These are phyloP conservation scores for Digitaria exilis DNA, from an alignment of 202 grass and related monocot genomes.

Conservation along the genomic window DNA sequence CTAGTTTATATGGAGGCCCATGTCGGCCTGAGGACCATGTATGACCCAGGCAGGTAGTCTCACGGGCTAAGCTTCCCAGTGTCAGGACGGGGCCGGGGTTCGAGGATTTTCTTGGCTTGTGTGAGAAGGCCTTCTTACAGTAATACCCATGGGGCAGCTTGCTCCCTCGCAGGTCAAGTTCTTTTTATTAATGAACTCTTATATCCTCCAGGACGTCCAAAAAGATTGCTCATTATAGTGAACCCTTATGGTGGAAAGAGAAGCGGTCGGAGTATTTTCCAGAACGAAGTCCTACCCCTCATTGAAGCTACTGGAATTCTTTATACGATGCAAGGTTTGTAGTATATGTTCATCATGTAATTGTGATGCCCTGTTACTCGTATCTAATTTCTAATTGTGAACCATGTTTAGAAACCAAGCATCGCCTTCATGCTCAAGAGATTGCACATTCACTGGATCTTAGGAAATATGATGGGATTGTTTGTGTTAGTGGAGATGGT, in stretches of 20 bases:
- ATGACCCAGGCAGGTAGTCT: too few species aligned
- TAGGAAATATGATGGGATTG: slow-evolving; percentile 81
- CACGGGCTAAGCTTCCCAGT: too few species aligned
- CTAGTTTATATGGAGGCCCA: too few species aligned
- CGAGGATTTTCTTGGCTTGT: too few species aligned
- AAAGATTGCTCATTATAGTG: slow-evolving; percentile 83
- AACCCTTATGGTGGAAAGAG: slow-evolving; percentile 94
- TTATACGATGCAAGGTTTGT: slow-evolving; percentile 89
- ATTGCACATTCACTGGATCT: slow-evolving; percentile 78
- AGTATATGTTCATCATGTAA: neutral
- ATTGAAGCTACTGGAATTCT: slow-evolving; percentile 71
- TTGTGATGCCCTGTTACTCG: neutral
- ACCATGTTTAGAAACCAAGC: slow-evolving; percentile 72
- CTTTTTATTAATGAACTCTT: too few species aligned
- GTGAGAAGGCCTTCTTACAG: too few species aligned
- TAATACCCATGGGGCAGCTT: too few species aligned
- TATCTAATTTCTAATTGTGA: slow-evolving; percentile 42
- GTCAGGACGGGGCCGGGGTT: too few species aligned
- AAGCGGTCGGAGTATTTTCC: slow-evolving; percentile 66
- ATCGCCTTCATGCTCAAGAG: slow-evolving; percentile 87
- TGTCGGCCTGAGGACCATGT: too few species aligned
- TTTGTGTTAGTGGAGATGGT: slow-evolving; percentile 98
- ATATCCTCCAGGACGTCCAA: slow-evolving; percentile 67
- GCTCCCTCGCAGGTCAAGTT: too few species aligned
- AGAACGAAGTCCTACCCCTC: slow-evolving; percentile 69